Evolutionary conservation across 768 basidiomycete species (phyloP).

Genomic region (Tulasnella sp.): DNA sequence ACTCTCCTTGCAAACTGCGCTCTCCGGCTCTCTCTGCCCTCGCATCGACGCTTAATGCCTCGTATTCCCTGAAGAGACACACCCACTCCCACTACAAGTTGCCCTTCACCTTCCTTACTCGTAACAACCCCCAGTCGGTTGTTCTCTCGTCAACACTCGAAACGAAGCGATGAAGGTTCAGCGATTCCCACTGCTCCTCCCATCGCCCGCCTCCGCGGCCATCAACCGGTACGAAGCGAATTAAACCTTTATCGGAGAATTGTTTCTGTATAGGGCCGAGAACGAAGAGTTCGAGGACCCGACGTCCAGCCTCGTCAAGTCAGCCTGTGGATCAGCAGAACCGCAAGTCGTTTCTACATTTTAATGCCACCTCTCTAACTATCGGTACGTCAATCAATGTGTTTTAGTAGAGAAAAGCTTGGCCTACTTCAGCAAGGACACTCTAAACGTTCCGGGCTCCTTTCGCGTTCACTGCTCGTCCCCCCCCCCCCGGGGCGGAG

Average conservation of each 20-base stretch:
- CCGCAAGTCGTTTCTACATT: too few species aligned
- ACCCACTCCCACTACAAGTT: neutral
- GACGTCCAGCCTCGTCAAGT: constrained; percentile 2
- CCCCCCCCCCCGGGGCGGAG: neutral
- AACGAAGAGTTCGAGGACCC: constrained; percentile 5
- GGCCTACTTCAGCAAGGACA: constrained; percentile 49
- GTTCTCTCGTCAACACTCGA: neutral
- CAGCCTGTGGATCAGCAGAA: too few species aligned
- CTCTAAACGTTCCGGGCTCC: neutral
- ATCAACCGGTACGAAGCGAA: neutral
- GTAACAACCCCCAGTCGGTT: neutral
- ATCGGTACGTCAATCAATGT: constrained; percentile 44
- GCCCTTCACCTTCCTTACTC: neutral
- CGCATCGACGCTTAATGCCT: too few species aligned
- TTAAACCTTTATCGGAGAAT: constrained; percentile 13
- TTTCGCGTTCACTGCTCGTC: too few species aligned
- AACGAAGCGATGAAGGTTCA: neutral
- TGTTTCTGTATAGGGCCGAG: constrained; percentile 1
- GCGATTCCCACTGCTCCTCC: neutral
- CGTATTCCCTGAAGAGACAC: neutral
- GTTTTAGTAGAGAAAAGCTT: constrained; percentile 54
- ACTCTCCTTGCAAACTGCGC: too few species aligned
- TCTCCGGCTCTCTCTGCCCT: too few species aligned
- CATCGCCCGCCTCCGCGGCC: neutral
- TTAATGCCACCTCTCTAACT: too few species aligned